phyloP scores from a whole-genome alignment of 345 rosid genomes.

The Angophora floribunda region DNA sequence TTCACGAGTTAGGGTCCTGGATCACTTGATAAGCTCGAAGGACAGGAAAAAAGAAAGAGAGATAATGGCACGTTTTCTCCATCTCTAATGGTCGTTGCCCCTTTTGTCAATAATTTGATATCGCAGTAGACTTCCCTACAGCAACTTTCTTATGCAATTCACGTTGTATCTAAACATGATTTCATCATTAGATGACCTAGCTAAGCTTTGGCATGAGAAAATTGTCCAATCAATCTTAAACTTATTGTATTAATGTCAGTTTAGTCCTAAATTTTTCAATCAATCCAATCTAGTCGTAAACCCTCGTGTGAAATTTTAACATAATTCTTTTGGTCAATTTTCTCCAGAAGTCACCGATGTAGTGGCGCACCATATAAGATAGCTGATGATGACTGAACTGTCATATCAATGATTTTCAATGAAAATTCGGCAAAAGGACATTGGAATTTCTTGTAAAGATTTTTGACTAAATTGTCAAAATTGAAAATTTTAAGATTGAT shows the following conservation, averaged over 20 bases:
- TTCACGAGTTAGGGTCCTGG: background rate
- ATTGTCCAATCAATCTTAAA: background rate
- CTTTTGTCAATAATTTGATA: background rate
- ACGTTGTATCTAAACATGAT: background rate
- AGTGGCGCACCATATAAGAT: background rate
- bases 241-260: background rate
- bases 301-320: background rate
- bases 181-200: background rate
- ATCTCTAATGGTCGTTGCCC: background rate
- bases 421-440: too few species aligned
- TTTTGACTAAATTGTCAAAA: background rate
- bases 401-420: background rate
- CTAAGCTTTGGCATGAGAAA: background rate
- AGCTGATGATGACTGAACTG: accelerated
- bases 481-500: background rate
- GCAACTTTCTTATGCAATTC: background rate
- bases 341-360: accelerated
- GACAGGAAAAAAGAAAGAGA: background rate
- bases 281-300: too few species aligned
- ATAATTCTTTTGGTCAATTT: background rate
- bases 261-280: background rate
- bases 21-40: background rate
- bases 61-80: background rate
- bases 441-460: too few species aligned
- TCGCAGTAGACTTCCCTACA: background rate